Conservation (phyloP, 257 asterid genomes). For the Echium plantagineum region DNA sequence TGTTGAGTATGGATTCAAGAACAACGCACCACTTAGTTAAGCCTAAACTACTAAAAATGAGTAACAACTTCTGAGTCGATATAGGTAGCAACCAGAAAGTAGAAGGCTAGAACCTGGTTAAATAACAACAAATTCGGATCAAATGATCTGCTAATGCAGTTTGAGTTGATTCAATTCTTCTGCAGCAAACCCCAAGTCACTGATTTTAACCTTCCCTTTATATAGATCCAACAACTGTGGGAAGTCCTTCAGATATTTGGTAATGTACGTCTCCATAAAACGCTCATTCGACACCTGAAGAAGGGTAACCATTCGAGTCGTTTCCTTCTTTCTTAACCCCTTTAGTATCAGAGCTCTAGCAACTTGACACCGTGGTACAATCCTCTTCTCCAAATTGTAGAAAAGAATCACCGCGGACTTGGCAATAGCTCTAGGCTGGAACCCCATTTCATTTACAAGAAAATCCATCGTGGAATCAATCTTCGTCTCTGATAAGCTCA, state of each 20-base stretch:
- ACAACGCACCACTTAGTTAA: no score
- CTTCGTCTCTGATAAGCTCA: conserved; percentile 20
- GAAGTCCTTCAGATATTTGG: background rate
- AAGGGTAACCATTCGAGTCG: background rate
- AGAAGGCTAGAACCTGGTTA: no score
- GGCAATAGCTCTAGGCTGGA: conserved; percentile 2
- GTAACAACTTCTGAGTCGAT: no score
- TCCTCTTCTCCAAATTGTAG: conserved; percentile 6
- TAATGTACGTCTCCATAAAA: background rate
- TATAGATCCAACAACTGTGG: conserved; percentile 1
- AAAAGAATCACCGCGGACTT: conserved; percentile 10
- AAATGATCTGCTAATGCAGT: background rate
- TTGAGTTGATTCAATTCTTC: background rate
- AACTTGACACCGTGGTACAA: conserved; percentile 7
- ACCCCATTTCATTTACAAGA: conserved; percentile 10
- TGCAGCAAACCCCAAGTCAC: background rate
- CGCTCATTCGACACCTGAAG: background rate
- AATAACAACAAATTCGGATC: no score
- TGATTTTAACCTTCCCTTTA: background rate
- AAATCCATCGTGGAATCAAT: conserved; percentile 14
- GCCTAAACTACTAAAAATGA: no score
- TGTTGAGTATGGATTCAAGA: no score
- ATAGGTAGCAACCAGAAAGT: no score
- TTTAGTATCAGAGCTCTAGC: background rate
- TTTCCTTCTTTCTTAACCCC: conserved; percentile 1